Evolutionary conservation across 768 basidiomycete species (phyloP), one percentile per base, ranked within the genome.

Genomic region (Brasilioporus rufonigricans): DNA sequence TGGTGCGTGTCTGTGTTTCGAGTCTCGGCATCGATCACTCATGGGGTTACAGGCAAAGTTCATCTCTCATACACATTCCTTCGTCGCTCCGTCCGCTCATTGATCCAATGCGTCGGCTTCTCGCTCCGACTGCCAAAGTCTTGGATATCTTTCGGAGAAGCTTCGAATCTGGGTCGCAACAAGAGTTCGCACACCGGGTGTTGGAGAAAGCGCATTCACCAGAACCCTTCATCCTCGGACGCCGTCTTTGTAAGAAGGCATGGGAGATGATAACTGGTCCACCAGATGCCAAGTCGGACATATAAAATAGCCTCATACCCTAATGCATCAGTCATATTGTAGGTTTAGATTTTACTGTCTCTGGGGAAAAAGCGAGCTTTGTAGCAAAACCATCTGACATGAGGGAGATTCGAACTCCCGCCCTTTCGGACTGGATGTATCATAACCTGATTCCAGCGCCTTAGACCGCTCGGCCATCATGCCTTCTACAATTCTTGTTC

Each of bases 161-260:
- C 53, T 56, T 87, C 16, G 65, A 72, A 16, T 80, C 80, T 1
- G 87, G 88, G 12, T 79, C 81, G 54, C 82, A 86, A 56, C 74
- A 64, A 46, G 72, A 82, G 60, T 81, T 91, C 63, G 83, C 79
- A 3, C 61, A 61, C 29, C 81, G 82, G 4, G 69, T 85, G 16
- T 83, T 81, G 80, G 82, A 86, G 64, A 89, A 86, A 65, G 80
- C 85, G 18, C 76, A 73, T 70, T 80, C 82, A 1, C 74, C 76
- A 13, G 85, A 89, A 50, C 89, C 89, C 1, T 81, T 70, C 43
- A 59, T 66, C 44, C 70, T 80, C 9, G 76, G 71, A 13, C 65
- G 68, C n/a, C 75, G 70, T n/a, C 72, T 72, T 6, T 69, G 69
- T 57, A 64, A 67, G 54, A 68, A 70, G 59, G 71, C 74, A 65